Base-by-base conservation (phyloP, 345 rosid genomes). In the Corchorus olitorius region DNA sequence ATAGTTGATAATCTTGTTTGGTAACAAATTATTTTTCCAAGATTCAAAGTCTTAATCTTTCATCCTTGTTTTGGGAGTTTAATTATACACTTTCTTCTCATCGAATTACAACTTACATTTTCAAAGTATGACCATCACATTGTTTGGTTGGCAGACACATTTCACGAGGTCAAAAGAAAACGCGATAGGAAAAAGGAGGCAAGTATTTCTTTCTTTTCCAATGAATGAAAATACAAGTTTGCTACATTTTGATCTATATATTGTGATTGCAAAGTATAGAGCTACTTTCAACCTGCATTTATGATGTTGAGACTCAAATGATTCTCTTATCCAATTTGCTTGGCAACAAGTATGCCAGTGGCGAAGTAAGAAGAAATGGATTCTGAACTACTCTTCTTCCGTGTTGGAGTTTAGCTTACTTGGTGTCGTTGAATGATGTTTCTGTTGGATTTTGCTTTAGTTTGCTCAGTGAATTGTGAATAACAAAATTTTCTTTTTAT, bases 121-220 rank as follows among this genome's bases (percentile, higher is more conserved):
- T 14, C 67, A 6, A 20, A 65, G 37, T 5, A 20, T 56, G 50
- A 77, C 37, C 27, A 35, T 45, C 41, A 8, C 34, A 39, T 70
- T 58, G 16, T 53, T 75, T 72, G 50, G 49, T 10, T 80, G 76
- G 82, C 87, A 94, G 98, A 94, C 89, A 93, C 99, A 33, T 95
- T 93, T 85, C 99, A 93, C 52, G 94, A 93, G 81, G 99, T 95
- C 78, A 89, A 80, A 83, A 91, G 89, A 74, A 93, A 86, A 74
- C 87, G 80, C 34, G 90, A 90, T 68, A 71, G 85, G 80, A 91
- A 75, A 82, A 92, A 88, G 63, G 92, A 93, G 97, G 97, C 89
- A 84, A 82, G 83, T 58, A 20, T 63, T 75, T 17, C 69, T 73
- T 22, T 69, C 55, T 45, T 65, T 62, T 66, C n/a, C 45, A 58